Base-by-base conservation (phyloP, 1,139 yeast species). In the Yamadazyma conglobata region DNA sequence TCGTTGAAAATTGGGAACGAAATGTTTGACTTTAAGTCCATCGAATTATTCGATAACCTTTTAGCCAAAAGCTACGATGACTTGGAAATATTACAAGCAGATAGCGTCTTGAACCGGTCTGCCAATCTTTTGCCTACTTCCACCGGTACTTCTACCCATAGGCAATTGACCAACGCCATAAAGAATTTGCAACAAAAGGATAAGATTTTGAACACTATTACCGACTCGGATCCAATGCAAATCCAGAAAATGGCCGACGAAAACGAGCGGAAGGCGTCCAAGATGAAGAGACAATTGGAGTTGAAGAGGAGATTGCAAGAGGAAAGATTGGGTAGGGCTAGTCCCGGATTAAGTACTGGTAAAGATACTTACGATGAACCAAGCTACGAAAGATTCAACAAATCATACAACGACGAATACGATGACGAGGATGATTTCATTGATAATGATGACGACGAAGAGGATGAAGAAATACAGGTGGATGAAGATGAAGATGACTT, bases 1-100 rank as follows among this genome's bases (percentile, higher is more conserved):
- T 87, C 96, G 3, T 64, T 91, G 39, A 89, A 87, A 48, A 64
- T 93, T 26, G 99, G 99, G 12, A 71, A 69, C 29, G 98, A 91
- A 57, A 71, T 83, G 44, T 91, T 89, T 48, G 97, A 89, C 52
- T 79, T 86, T 35, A 69, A 76, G 37, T 64, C 73, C 14, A 70
- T 77, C 36, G 77, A 82, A n/a, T 65, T 79, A 26, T 77, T 74
- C 33, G 94, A 88, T 53, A 79, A 84, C 27, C 76, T 82, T 37
- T 63, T 91, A 37, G 81, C 86, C 1, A 70, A 76, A 31, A 76
- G 88, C 23, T 86, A 83, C 47, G 83, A 82, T 39, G 77, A 73
- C 24, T 79, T 79, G 39, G 88, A 83, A 48, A 66, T 85, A 27
- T 70, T 88, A 47, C 89, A 85, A 55, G 62, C 70, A 15, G 69